phyloP scores from a whole-genome alignment of 495 filamentous ascomycete genomes.

The Aspergillus funiculosus region DNA sequence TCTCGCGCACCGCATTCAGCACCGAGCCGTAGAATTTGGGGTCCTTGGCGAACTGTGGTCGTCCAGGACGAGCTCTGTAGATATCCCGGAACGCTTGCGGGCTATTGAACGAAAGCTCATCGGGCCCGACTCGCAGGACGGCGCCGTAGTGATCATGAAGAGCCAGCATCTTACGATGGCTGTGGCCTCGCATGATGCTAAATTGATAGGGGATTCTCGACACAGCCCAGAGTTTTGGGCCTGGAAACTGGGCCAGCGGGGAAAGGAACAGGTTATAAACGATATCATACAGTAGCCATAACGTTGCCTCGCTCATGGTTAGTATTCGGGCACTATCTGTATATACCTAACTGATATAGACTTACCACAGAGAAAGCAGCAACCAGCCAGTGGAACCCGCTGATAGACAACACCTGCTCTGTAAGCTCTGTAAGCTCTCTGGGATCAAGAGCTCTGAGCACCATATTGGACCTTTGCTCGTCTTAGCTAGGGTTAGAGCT shows the following conservation, averaged over 20 bases:
- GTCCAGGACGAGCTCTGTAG: background rate
- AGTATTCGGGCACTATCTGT: no score
- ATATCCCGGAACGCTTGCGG: background rate
- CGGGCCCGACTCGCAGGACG: background rate
- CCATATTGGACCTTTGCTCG: no score
- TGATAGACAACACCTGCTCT: no score
- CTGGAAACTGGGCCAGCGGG: background rate
- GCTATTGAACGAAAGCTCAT: background rate
- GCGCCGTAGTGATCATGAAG: background rate
- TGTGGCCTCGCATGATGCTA: background rate
- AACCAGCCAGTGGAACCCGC: no score
- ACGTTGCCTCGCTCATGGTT: no score
- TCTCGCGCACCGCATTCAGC: background rate
- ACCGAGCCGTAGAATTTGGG: background rate
- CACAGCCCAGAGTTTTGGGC: background rate
- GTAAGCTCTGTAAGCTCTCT: no score
- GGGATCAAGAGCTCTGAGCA: no score
- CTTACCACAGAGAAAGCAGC: no score
- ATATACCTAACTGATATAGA: no score
- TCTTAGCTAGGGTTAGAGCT: no score
- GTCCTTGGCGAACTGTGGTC: background rate
- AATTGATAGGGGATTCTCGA: background rate
- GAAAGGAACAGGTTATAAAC: background rate
- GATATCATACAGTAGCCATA: no score
- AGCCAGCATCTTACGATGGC: background rate